Evolutionary conservation across 108 stramenopile genomes (phyloP), one percentile per base, ranked within the genome.

Genomic region (Cyclotella cryptica): DNA sequence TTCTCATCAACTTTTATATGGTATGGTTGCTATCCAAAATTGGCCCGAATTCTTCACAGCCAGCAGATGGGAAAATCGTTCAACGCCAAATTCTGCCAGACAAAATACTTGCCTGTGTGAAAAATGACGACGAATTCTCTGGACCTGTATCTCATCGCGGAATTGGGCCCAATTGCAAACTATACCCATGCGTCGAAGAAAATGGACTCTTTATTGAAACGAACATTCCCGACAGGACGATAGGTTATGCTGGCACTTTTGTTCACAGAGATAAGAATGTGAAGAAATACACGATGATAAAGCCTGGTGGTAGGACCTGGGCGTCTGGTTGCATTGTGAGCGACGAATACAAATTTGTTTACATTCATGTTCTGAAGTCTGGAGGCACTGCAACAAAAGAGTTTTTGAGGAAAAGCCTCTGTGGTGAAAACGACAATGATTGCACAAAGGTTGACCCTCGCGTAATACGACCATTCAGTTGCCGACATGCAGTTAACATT

Each of bases 351-450:
- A 84, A 80, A 40, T 84, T 84, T 43, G 58, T 75, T 35, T 84
- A 75, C 79, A 80, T 84, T 30, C 84, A 84, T 43, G 74, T 80
- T 14, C 52, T 84, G 3, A 84, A 84, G 39, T 69, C 63, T 49
- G 84, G 84, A 40, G 84, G 84, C 1, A 79, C 70, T 17, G 78
- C 79, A 19, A 71, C 57, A 0, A 84, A 84, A 47, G 43, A 72
- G 47, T 80, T 84, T 49, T 29, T 84, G 10, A 69, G 66, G 53
- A 68, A 72, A 51, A 74, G 70, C 54, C 62, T 84, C 21, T 84
- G 84, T 67, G 79, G 84, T 22, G 66, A 54, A 62, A 68, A 64
- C 18, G 69, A 71, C 41, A 18, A 40, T 24, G 47, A 81, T 19
- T 75, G 80, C 35, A 18, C 59, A 51, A 30, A 19, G 28, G 76